phyloP scores from a whole-genome alignment of 2,329 filamentous ascomycete species.

The Fusarium sp. region DNA sequence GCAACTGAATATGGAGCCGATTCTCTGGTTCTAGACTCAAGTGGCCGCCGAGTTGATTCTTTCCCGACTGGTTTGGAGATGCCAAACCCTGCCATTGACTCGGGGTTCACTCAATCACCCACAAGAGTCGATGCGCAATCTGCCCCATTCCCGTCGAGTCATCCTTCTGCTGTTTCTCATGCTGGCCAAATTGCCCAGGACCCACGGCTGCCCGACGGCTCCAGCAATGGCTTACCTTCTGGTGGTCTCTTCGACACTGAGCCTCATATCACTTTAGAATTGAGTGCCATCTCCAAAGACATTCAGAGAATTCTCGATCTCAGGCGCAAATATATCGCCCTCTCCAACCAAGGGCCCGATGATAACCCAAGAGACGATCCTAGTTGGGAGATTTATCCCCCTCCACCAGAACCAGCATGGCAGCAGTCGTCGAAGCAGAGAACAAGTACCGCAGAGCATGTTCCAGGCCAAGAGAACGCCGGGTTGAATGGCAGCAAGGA shows the following conservation, averaged over 20 bases:
- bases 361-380: constrained; percentile 91
- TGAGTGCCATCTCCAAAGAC: constrained; percentile 88
- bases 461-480: constrained; percentile 38
- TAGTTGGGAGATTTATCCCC: constrained; percentile 89
- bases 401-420: constrained; percentile 93
- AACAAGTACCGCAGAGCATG: constrained; percentile 27
- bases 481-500: constrained; percentile 26
- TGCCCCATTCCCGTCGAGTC: constrained; percentile 7
- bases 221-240: constrained; percentile 40
- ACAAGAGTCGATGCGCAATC: constrained; percentile 27
- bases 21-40: constrained; percentile 51
- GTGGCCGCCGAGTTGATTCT: constrained; percentile 39
- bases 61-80: constrained; percentile 56
- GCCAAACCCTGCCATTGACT: constrained; percentile 34
- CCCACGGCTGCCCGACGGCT: constrained; percentile 29
- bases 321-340: constrained; percentile 86
- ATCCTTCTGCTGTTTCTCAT: constrained; percentile 20
- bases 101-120: constrained; percentile 22
- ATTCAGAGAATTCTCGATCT: constrained; percentile 91
- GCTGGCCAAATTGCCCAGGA: constrained; percentile 20
- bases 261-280: constrained; percentile 83
- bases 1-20: constrained; percentile 54
- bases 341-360: constrained; percentile 83
- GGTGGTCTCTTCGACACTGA: constrained; percentile 76
- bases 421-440: constrained; percentile 47